Conservation (phyloP, 1,284 basidiomycete species). For the Microbotryum lychnidis-dioicae region DNA sequence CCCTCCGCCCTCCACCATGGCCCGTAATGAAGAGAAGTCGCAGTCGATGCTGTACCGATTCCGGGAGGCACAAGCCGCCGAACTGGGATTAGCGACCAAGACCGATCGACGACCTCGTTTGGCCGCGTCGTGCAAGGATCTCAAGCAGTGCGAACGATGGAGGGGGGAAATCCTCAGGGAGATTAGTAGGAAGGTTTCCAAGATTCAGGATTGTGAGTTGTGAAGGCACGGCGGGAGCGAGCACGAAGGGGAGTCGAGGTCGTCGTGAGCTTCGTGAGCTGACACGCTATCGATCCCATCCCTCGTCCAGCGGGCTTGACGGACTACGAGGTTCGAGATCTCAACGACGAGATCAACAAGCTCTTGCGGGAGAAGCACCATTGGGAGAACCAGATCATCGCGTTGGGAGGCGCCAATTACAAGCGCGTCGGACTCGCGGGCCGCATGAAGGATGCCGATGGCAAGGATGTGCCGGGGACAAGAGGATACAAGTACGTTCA, state of each 20-base stretch:
- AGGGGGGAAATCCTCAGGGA: constrained; percentile 88
- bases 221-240: background rate
- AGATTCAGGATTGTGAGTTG: constrained; percentile 84
- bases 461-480: constrained; percentile 90
- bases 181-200: constrained; percentile 90
- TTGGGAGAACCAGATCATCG: constrained; percentile 96
- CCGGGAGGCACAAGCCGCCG: constrained; percentile 89
- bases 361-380: constrained; percentile 88
- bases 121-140: constrained; percentile 78
- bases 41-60: constrained; percentile 97
- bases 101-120: constrained; percentile 76
- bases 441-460: constrained; percentile 85
- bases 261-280: too few species aligned
- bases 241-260: background rate
- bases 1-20: constrained; percentile 42
- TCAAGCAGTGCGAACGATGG: constrained; percentile 92
- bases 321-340: constrained; percentile 90
- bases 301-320: constrained; percentile 64
- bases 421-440: constrained; percentile 58
- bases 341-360: constrained; percentile 98
- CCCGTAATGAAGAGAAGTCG: constrained; percentile 93
- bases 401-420: constrained; percentile 93
- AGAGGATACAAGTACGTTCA: constrained; percentile 86
- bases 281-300: too few species aligned
- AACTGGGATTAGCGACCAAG: constrained; percentile 78